Evolutionary conservation across 2,329 filamentous ascomycete genomes (phyloP).

Genomic region (Aureobasidium musti): DNA sequence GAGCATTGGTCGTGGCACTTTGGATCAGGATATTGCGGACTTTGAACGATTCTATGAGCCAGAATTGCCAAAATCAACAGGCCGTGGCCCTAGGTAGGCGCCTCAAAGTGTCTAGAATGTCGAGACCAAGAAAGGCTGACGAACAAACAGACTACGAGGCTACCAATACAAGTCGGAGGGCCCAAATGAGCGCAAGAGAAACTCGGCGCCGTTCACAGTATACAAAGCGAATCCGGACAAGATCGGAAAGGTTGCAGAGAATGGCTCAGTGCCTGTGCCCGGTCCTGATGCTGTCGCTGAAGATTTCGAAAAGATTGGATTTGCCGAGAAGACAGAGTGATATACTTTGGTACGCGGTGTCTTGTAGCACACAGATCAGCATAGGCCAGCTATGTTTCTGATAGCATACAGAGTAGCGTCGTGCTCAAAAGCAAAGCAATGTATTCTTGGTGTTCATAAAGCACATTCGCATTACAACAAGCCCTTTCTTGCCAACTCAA

Average conservation of each 20-base stretch:
- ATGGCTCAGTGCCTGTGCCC: slow-evolving; percentile 45
- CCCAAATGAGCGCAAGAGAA: slow-evolving; percentile 63
- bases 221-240: slow-evolving; percentile 49
- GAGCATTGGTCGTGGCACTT: slow-evolving; percentile 61
- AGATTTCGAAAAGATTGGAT: slow-evolving; percentile 52
- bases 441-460: not conserved
- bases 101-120: slow-evolving; percentile 20
- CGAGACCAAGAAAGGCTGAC: not conserved
- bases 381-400: slow-evolving; percentile 12
- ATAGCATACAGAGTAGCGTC: not conserved
- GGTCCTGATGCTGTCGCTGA: slow-evolving; percentile 52
- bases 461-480: slow-evolving; percentile 56
- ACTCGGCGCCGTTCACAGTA: slow-evolving; percentile 66
- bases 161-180: slow-evolving; percentile 77
- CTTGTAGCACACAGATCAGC: not conserved
- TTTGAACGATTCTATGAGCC: slow-evolving; percentile 71
- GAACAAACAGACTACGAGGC: slow-evolving; percentile 61
- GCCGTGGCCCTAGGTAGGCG: slow-evolving; percentile 68
- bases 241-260: slow-evolving; percentile 50
- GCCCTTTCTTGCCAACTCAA: slow-evolving; percentile 78
- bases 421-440: not conserved
- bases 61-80: slow-evolving; percentile 71
- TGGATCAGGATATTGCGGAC: slow-evolving; percentile 54
- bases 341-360: not conserved
- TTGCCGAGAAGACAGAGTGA: slow-evolving; percentile 35